These are phyloP conservation scores for Vitis vinifera DNA, from an alignment of 164 flowering plant genomes.

Conservation along the genomic window DNA sequence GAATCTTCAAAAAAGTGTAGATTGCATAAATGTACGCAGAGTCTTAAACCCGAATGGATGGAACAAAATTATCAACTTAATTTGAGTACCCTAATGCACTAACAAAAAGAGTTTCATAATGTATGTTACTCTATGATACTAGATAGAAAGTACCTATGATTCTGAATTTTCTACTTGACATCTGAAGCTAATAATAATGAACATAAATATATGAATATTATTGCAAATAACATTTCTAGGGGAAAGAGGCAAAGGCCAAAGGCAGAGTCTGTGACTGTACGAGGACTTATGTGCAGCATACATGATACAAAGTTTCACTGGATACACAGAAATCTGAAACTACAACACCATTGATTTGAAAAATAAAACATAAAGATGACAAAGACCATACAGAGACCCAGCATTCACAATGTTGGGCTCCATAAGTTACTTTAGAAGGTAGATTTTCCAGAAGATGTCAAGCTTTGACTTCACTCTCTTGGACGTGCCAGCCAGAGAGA, in stretches of 20 bases:
- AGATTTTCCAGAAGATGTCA: too few relatives aligned
- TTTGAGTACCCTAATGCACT: too few relatives aligned
- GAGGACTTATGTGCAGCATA: neutral
- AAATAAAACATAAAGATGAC: neutral
- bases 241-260: neutral
- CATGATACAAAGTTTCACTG: neutral
- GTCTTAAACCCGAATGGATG: too few relatives aligned
- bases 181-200: neutral
- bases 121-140: too few relatives aligned
- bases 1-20: too few relatives aligned
- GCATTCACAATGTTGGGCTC: neutral
- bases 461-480: conserved; percentile 21
- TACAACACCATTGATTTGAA: conserved; percentile 1
- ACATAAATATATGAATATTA: neutral
- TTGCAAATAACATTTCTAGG: neutral
- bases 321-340: conserved; percentile 7
- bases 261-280: neutral
- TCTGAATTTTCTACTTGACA: too few relatives aligned
- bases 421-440: too few relatives aligned
- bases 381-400: neutral
- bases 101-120: too few relatives aligned
- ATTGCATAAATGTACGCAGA: too few relatives aligned
- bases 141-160: too few relatives aligned
- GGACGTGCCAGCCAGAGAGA: conserved; percentile 53
- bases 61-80: too few relatives aligned